Evolutionary conservation across 2,329 filamentous ascomycete species (phyloP), one percentile per base, ranked within the genome.

Genomic region (Stenocarpella maydis): DNA sequence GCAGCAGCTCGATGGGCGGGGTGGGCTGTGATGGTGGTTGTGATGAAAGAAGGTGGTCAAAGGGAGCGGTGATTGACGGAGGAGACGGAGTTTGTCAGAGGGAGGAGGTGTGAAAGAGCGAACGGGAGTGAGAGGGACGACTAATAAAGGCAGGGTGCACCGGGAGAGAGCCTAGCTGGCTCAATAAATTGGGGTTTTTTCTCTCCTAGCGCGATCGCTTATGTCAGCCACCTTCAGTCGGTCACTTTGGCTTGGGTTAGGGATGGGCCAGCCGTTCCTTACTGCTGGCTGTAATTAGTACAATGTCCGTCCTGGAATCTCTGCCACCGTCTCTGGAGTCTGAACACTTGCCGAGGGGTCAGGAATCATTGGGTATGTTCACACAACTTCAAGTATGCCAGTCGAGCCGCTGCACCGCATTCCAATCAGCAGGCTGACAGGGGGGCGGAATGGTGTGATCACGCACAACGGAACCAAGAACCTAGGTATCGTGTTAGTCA

Each of bases 41-140:
- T 34, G 65, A 67, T 67, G 52, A 67, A 58, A 58, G 65, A 60
- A 60, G 26, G 65, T 58, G 43, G 65, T 45, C 65, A 67, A 67
- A 67, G 65, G 45, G 21, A 37, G 52, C 34, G 65, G 43, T 67
- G 65, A 67, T 58, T 54, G 52, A 67, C 39, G 41, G 65, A 31
- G 37, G 26, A 67, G 53, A 52, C 53, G 64, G 52, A 58, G 52
- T 39, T 41, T 39, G 52, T 58, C 43, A 15, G 31, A 50, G 41
- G 65, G 39, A 49, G 65, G 50, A 50, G 45, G 3, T 15, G 14
- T 58, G 43, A 58, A 58, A 58, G 65, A 49, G 65, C 64, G 53
- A 49, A 28, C 52, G 54, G 47, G 54, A 31, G 43, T 10, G 65
- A 49, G 43, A 50, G 47, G 15, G 21, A 43, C 19, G 43, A 21